phyloP scores from a whole-genome alignment of 2,329 filamentous ascomycete species.

The Meredithiella fracta region DNA sequence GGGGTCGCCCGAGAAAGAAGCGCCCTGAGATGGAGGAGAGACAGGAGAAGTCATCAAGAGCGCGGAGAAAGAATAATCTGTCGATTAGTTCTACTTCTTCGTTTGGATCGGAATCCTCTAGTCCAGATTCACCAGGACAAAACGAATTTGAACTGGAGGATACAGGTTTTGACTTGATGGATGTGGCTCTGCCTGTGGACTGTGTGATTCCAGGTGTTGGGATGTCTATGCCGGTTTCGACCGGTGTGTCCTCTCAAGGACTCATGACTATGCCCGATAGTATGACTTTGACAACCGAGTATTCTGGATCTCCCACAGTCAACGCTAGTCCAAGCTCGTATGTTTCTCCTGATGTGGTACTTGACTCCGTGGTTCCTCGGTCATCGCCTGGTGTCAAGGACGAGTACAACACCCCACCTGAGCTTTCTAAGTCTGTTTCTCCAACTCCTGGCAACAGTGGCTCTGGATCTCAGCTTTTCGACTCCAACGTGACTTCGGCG shows the following conservation, averaged over 20 bases:
- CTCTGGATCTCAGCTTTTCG: slow-evolving; percentile 26
- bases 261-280: slow-evolving; percentile 19
- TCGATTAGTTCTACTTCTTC: slow-evolving; percentile 31
- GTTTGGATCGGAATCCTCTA: slow-evolving; percentile 33
- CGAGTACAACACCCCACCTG: slow-evolving; percentile 41
- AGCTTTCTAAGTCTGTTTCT: slow-evolving; percentile 44
- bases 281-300: neutral
- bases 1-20: slow-evolving; percentile 47
- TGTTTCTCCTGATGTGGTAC: slow-evolving; percentile 31
- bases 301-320: slow-evolving; percentile 13
- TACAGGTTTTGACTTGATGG: slow-evolving; percentile 30
- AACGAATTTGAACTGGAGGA: slow-evolving; percentile 30
- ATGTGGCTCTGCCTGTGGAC: slow-evolving; percentile 21
- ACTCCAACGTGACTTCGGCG: slow-evolving; percentile 24
- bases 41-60: slow-evolving; percentile 35
- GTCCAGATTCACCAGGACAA: slow-evolving; percentile 32
- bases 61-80: slow-evolving; percentile 37
- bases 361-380: slow-evolving; percentile 19
- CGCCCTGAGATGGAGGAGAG: slow-evolving; percentile 40
- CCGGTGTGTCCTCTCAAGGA: slow-evolving; percentile 16
- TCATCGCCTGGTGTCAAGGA: slow-evolving; percentile 26
- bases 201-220: slow-evolving; percentile 13
- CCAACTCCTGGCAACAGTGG: slow-evolving; percentile 25
- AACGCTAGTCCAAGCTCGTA: slow-evolving; percentile 26
- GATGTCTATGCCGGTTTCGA: slow-evolving; percentile 5